Evolutionary conservation across 2,329 filamentous ascomycete genomes (phyloP).

Genomic region (Blastomyces parvus): DNA sequence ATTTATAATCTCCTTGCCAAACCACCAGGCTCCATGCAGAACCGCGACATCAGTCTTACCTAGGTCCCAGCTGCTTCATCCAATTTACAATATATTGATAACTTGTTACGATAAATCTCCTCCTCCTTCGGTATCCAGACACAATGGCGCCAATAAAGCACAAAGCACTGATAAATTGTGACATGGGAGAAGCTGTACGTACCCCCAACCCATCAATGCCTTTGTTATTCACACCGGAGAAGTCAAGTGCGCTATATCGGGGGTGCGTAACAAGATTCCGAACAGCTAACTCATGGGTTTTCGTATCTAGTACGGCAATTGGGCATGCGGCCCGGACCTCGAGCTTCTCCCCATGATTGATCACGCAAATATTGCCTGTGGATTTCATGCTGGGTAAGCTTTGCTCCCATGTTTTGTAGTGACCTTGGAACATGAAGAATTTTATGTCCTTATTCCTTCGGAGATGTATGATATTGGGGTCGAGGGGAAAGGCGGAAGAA

Average conservation of each 20-base stretch:
- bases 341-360: slow-evolving; percentile 54
- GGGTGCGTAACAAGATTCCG: neutral
- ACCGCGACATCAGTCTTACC: neutral
- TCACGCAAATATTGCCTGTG: slow-evolving; percentile 54
- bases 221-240: neutral
- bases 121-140: neutral
- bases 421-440: neutral
- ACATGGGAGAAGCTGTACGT: slow-evolving; percentile 38
- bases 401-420: neutral
- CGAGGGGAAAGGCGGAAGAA: neutral
- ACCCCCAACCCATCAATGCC: neutral
- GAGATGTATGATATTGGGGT: neutral
- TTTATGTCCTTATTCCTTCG: neutral
- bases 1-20: neutral
- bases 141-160: slow-evolving; percentile 43
- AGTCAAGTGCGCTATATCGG: neutral
- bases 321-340: slow-evolving; percentile 46
- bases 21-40: neutral
- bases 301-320: slow-evolving; percentile 35
- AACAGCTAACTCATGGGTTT: slow-evolving; percentile 1
- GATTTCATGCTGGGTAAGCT: slow-evolving; percentile 41
- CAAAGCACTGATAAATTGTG: slow-evolving; percentile 43
- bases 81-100: neutral
- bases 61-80: no score
- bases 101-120: neutral